These are phyloP conservation scores for Fusarium begoniae DNA, from an alignment of 2,329 filamentous ascomycete genomes.

Conservation along the genomic window DNA sequence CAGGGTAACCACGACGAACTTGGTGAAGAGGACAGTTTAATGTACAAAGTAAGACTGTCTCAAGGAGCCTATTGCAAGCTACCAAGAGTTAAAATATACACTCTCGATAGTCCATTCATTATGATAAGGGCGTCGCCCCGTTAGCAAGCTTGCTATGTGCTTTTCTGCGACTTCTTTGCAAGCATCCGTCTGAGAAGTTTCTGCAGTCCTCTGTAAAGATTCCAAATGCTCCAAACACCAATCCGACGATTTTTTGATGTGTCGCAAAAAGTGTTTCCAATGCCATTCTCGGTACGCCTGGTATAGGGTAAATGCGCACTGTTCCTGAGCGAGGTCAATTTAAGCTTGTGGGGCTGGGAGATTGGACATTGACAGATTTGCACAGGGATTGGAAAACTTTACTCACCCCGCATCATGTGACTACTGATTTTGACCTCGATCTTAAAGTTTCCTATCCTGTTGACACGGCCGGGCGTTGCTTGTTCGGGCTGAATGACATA, in stretches of 20 bases:
- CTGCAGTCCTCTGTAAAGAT: background rate
- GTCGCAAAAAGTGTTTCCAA: background rate
- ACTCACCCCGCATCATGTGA: background rate
- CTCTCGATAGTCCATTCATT: accelerated
- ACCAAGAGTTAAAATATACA: background rate
- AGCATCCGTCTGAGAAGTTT: accelerated
- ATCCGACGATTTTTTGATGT: background rate
- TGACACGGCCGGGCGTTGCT: accelerated
- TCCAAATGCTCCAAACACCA: background rate
- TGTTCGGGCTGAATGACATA: background rate
- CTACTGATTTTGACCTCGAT: background rate
- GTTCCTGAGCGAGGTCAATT: background rate
- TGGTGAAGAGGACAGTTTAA: background rate
- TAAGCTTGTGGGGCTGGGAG: background rate
- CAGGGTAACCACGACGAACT: background rate
- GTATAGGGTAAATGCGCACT: background rate
- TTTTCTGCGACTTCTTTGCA: background rate
- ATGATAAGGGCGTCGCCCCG: background rate
- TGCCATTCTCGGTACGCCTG: background rate
- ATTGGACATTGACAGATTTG: background rate
- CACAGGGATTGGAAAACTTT: background rate
- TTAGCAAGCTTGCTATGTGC: accelerated
- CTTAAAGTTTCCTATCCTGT: accelerated
- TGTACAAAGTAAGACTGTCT: background rate
- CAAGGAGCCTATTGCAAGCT: accelerated